These are phyloP conservation scores for Neonectria punicea DNA, from an alignment of 2,329 filamentous ascomycete species.

Conservation along the genomic window DNA sequence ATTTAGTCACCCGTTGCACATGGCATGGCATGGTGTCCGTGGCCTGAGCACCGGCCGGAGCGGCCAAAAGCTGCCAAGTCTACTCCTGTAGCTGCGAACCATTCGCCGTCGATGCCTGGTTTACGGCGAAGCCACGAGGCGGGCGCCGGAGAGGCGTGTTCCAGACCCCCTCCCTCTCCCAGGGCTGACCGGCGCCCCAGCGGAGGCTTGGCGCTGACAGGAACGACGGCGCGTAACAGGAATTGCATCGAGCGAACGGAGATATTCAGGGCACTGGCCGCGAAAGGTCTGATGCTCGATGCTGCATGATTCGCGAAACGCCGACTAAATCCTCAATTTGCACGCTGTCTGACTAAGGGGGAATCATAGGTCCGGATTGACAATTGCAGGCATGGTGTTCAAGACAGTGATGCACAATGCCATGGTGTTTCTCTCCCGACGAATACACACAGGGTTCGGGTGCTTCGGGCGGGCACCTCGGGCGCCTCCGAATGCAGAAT, in stretches of 20 bases:
- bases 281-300: neutral
- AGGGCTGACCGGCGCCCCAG: constrained; percentile 1
- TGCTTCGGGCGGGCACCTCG: neutral
- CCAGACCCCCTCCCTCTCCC: constrained; percentile 8
- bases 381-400: neutral
- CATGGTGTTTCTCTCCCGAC: neutral
- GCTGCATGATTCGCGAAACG: neutral
- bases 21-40: constrained; percentile 4
- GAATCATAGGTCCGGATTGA: neutral
- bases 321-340: neutral
- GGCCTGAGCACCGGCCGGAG: neutral
- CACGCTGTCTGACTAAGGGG: neutral
- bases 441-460: neutral
- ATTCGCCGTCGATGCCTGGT: constrained; percentile 7
- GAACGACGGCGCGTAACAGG: neutral
- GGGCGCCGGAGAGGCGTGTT: constrained; percentile 15
- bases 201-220: constrained; percentile 7
- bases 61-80: neutral
- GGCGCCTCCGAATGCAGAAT: neutral
- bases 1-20: constrained; percentile 17
- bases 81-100: neutral
- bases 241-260: neutral
- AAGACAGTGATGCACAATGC: neutral
- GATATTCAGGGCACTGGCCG: neutral
- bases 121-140: constrained; percentile 20